Percentiles rank a stretch among this genome's conserved stretches.
Conservation (phyloP, 2,329 filamentous ascomycete species). For the Sclerotinia trifoliorum region DNA sequence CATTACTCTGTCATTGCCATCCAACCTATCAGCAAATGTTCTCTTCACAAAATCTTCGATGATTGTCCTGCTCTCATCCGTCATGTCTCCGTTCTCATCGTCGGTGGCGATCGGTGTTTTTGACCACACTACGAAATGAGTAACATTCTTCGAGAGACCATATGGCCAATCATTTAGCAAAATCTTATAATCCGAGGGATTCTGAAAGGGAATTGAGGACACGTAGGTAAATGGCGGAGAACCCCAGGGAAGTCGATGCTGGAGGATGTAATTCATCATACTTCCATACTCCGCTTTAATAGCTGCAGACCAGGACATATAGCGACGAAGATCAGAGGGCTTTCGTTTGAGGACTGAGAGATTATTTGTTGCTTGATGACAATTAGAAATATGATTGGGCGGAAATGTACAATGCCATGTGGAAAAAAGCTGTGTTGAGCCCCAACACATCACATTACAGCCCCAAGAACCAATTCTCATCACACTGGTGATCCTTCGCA, state of each 20-base stretch:
- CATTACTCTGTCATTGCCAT: conserved; percentile 52
- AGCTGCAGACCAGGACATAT: conserved; percentile 72
- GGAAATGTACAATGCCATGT: conserved; percentile 11
- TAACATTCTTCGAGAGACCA: conserved; percentile 61
- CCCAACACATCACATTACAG: neutral
- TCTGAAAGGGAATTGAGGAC: conserved; percentile 48
- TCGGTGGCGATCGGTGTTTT: conserved; percentile 79
- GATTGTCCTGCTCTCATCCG: conserved; percentile 58
- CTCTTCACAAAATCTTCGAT: conserved; percentile 69
- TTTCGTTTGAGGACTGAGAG: conserved; percentile 75
- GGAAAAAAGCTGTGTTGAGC: neutral
- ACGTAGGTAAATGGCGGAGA: conserved; percentile 51
- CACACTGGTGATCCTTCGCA: conserved; percentile 12
- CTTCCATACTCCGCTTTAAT: conserved; percentile 73
- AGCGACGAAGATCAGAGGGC: conserved; percentile 76
- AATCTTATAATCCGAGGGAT: conserved; percentile 63
- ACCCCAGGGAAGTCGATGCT: conserved; percentile 69
- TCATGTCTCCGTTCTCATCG: conserved; percentile 68
- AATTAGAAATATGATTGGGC: neutral
- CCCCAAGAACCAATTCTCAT: neutral
- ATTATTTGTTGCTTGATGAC: conserved; percentile 50
- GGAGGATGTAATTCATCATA: conserved; percentile 75
- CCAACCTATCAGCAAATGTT: conserved; percentile 64
- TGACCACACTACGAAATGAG: conserved; percentile 91
- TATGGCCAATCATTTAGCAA: conserved; percentile 95